Base-by-base conservation (phyloP, 1,284 basidiomycete species). In the Puccinia coronata region DNA sequence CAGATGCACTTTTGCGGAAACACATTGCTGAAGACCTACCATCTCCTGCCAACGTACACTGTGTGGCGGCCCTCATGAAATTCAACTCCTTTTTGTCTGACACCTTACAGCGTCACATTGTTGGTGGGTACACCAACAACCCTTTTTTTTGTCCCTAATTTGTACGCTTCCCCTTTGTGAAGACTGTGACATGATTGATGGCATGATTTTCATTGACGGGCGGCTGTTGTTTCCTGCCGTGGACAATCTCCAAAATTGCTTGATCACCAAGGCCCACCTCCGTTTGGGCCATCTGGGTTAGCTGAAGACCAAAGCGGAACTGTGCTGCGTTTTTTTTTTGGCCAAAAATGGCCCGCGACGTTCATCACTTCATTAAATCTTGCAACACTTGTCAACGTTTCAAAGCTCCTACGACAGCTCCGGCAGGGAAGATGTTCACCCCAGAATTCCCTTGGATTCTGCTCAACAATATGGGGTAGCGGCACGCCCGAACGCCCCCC, bases 261-360 rank as follows among this genome's bases (percentile, higher is more conserved):
- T 87, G 0, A 85, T 84, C 65, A 82, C 75, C 0, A 77, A 86
- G 0, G 85, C 86, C 0, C 86, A 87, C 71, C 83, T 86, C 55
- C 76, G 84, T 0, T 84, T 85, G 0, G 87, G 88, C 0, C 87
- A 88, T 78, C 87, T 87, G 76, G 86, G 88, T 0, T 83, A 84
- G 25, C 84, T 86, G 25, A 88, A 88, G 72, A 84, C 83, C 23
- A 87, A 88, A 73, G 83, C 80, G 0, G 61, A 85, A 0, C 82
- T 88, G 0, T 82, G 83, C 0, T 16, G 43, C 6, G 43, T 8
- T 16, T 47, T 47, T n/a, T 16, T 47, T 47, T 47, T 47, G 43
- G 43, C 70, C 61, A 70, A 73, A 12, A 59, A 88, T 88, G 87
- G 47, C 67, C 1, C 16, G 23, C 0, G 67, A 70, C 1, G 67